phyloP scores from a whole-genome alignment of 2,329 filamentous ascomycete species.

The Coleophoma eucalyptorum region DNA sequence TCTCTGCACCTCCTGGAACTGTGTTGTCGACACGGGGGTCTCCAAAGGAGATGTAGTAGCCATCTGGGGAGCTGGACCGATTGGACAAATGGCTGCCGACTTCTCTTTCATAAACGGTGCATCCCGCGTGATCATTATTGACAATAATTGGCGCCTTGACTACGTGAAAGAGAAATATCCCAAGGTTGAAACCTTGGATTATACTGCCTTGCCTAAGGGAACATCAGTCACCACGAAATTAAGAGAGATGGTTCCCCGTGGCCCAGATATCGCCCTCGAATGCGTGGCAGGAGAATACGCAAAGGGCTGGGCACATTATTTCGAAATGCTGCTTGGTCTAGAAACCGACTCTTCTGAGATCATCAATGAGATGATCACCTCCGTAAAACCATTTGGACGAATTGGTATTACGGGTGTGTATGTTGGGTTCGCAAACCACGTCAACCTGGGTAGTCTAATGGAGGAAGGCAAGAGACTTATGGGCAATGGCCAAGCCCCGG shows the following conservation, averaged over 20 bases:
- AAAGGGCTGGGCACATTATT: slow-evolving; percentile 56
- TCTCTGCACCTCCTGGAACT: slow-evolving; percentile 74
- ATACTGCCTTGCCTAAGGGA: slow-evolving; percentile 52
- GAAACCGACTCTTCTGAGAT: slow-evolving; percentile 86
- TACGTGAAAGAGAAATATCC: slow-evolving; percentile 62
- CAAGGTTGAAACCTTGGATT: slow-evolving; percentile 68
- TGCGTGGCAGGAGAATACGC: slow-evolving; percentile 58
- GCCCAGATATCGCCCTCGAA: slow-evolving; percentile 73
- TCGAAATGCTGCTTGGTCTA: slow-evolving; percentile 57
- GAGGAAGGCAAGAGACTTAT: slow-evolving; percentile 80
- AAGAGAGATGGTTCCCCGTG: slow-evolving; percentile 70
- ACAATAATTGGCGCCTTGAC: slow-evolving; percentile 66
- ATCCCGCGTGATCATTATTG: slow-evolving; percentile 72
- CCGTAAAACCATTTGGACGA: slow-evolving; percentile 68
- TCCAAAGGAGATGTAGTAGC: slow-evolving; percentile 73
- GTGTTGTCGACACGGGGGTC: slow-evolving; percentile 80
- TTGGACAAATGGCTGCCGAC: slow-evolving; percentile 78
- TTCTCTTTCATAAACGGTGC: slow-evolving; percentile 76
- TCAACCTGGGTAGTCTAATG: slow-evolving; percentile 62
- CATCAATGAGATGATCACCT: slow-evolving; percentile 74
- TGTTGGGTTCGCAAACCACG: slow-evolving; percentile 43
- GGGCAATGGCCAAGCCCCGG: slow-evolving; percentile 63
- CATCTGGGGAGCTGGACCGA: slow-evolving; percentile 81
- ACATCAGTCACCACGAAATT: slow-evolving; percentile 68
- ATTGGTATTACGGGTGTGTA: slow-evolving; percentile 74